A percentile compares a stretch with the other conserved stretches of the same genome.
Evolutionary conservation across 164 flowering plant species (phyloP).

Genomic region (Buxus sempervirens): DNA sequence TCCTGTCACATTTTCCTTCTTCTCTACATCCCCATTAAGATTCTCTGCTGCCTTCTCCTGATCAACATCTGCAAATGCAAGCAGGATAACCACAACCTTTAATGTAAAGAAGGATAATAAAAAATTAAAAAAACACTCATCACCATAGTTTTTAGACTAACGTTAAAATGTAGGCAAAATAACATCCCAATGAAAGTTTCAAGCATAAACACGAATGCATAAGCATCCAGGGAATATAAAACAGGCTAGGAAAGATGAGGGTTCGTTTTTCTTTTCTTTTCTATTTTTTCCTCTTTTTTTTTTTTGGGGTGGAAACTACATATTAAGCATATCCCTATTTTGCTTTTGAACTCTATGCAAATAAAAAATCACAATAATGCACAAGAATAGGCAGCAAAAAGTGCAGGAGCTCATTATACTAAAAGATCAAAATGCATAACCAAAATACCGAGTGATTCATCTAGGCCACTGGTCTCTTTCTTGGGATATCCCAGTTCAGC

Average conservation of each 20-base stretch:
- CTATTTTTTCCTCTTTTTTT: too few relatives aligned
- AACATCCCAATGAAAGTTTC: too few relatives aligned
- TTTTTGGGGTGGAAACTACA: too few relatives aligned
- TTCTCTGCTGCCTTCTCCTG: conserved; percentile 48
- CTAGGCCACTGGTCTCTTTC: conserved; percentile 41
- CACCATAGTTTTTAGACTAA: not conserved
- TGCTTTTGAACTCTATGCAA: too few relatives aligned
- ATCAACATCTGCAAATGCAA: conserved; percentile 26
- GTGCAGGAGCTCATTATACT: not conserved
- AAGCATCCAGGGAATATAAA: too few relatives aligned
- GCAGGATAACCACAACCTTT: not conserved
- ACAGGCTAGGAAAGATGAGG: too few relatives aligned
- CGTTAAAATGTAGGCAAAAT: not conserved
- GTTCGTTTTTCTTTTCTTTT: too few relatives aligned
- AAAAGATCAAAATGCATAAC: not conserved
- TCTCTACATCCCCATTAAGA: conserved; percentile 41
- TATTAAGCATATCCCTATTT: too few relatives aligned
- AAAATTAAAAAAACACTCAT: not conserved
- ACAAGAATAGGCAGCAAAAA: too few relatives aligned
- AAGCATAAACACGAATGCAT: too few relatives aligned
- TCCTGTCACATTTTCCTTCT: conserved; percentile 47
- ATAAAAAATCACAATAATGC: too few relatives aligned
- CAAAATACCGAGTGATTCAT: conserved; percentile 44
- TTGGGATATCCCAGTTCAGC: conserved; percentile 65
- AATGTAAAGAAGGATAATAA: not conserved